phyloP scores from a whole-genome alignment of 805 yeast species.

The Candida nitratophila region DNA sequence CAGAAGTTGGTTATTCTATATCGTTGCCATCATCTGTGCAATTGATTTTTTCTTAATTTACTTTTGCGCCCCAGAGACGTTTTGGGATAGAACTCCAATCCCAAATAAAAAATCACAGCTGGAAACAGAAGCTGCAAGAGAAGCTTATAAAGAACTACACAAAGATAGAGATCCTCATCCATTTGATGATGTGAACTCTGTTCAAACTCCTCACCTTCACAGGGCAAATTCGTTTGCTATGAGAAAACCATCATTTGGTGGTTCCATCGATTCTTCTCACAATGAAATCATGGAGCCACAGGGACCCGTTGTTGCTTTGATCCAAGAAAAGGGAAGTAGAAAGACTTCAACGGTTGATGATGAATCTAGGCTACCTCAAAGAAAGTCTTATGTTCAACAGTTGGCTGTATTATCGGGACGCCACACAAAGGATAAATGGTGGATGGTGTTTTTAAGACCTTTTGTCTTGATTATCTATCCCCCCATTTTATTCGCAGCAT shows the following conservation, averaged over 20 bases:
- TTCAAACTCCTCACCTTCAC: background rate
- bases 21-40: slow-evolving; percentile 46
- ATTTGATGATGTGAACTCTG: background rate
- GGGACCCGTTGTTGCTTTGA: background rate
- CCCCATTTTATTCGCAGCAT: slow-evolving; percentile 40
- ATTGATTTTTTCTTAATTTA: slow-evolving; percentile 35
- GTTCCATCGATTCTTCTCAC: background rate
- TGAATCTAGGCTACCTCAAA: background rate
- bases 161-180: background rate
- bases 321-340: background rate
- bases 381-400: slow-evolving; percentile 22
- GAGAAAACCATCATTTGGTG: background rate
- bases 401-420: slow-evolving; percentile 42
- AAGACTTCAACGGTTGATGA: background rate
- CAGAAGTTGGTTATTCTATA: slow-evolving; percentile 60
- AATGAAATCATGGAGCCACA: background rate
- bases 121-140: slow-evolving; percentile 42
- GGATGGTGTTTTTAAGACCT: slow-evolving; percentile 51
- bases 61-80: slow-evolving; percentile 58
- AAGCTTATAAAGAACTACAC: slow-evolving; percentile 23
- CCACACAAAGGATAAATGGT: slow-evolving; percentile 42
- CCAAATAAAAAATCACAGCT: slow-evolving; percentile 38
- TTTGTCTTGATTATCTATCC: slow-evolving; percentile 44
- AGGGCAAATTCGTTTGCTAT: slow-evolving; percentile 6
- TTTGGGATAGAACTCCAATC: slow-evolving; percentile 51